Evolutionary conservation across 331 rosid species (phyloP).

Genomic region (Quercus lobata): DNA sequence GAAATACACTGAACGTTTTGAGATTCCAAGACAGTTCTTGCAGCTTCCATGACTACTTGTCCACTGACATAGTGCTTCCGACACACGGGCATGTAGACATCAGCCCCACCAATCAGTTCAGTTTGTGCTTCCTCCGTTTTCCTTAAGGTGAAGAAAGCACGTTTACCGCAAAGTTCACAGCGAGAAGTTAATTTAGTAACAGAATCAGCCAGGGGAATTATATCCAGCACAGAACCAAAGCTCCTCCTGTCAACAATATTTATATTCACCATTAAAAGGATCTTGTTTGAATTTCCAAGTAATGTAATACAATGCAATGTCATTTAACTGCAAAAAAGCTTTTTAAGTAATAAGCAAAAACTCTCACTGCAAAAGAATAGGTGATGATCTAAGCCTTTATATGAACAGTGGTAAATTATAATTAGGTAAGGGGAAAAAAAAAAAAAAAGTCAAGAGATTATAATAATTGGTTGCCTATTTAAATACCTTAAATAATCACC

Average conservation of each 20-base stretch:
- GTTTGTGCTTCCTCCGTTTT: constrained; percentile 62
- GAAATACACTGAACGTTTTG: constrained; percentile 39
- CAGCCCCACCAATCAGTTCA: constrained; percentile 82
- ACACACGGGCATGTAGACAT: constrained; percentile 93
- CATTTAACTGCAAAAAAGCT: too few relatives aligned
- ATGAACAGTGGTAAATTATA: background rate
- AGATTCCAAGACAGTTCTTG: constrained; percentile 59
- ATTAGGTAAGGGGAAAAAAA: background rate
- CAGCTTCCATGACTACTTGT: constrained; percentile 58
- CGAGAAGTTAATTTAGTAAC: constrained; percentile 83
- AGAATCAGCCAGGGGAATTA: constrained; percentile 85
- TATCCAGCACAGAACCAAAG: constrained; percentile 83
- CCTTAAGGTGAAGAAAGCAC: constrained; percentile 78
- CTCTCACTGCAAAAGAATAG: background rate
- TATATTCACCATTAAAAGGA: background rate
- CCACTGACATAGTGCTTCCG: constrained; percentile 81
- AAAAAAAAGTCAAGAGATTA: background rate
- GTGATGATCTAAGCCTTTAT: background rate
- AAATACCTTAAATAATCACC: constrained; percentile 83
- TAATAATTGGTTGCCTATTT: background rate
- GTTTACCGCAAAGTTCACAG: constrained; percentile 76
- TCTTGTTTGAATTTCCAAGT: background rate
- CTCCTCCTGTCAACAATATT: constrained; percentile 56
- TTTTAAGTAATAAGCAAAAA: too few relatives aligned
- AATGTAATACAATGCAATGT: background rate